Percentiles rank a stretch among this genome's conserved stretches.
phyloP scores from a whole-genome alignment of 1,284 basidiomycete species.

The Leccinum pachyderme region DNA sequence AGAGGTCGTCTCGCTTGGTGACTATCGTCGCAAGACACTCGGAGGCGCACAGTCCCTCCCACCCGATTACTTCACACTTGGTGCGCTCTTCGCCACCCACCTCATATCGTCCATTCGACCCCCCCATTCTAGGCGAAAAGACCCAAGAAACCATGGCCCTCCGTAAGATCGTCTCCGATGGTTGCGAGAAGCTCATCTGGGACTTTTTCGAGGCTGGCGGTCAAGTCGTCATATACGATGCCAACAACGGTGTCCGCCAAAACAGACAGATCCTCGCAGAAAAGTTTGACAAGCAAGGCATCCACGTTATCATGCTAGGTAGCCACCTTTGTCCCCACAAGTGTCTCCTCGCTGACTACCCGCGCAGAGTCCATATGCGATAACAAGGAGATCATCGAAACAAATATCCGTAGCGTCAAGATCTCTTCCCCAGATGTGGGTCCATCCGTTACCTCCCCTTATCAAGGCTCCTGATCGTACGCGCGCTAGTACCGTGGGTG shows the following conservation, averaged over 20 bases:
- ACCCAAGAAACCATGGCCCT: constrained; percentile 77
- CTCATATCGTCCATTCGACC: neutral
- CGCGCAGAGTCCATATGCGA: constrained; percentile 79
- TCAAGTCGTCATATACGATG: constrained; percentile 98
- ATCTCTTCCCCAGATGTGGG: constrained; percentile 94
- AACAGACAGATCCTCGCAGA: constrained; percentile 73
- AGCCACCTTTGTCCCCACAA: constrained; percentile 25
- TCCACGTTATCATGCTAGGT: constrained; percentile 95
- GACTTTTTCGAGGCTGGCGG: constrained; percentile 87
- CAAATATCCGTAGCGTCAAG: constrained; percentile 95
- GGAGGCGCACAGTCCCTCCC: constrained; percentile 89
- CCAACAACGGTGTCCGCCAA: constrained; percentile 87
- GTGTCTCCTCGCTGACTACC: neutral
- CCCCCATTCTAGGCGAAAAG: constrained; percentile 58
- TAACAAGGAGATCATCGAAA: constrained; percentile 89
- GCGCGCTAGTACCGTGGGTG: constrained; percentile 81
- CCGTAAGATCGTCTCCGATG: constrained; percentile 70
- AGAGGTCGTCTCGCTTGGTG: constrained; percentile 90
- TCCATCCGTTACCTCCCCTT: constrained; percentile 13
- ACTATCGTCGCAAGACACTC: constrained; percentile 88
- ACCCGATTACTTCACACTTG: constrained; percentile 86
- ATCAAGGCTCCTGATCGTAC: neutral
- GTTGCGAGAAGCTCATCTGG: constrained; percentile 86
- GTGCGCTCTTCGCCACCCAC: constrained; percentile 39
- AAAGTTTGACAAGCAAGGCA: constrained; percentile 79